phyloP scores from a whole-genome alignment of 73 alveolate genomes.

The Tetrahymena thermophila region DNA sequence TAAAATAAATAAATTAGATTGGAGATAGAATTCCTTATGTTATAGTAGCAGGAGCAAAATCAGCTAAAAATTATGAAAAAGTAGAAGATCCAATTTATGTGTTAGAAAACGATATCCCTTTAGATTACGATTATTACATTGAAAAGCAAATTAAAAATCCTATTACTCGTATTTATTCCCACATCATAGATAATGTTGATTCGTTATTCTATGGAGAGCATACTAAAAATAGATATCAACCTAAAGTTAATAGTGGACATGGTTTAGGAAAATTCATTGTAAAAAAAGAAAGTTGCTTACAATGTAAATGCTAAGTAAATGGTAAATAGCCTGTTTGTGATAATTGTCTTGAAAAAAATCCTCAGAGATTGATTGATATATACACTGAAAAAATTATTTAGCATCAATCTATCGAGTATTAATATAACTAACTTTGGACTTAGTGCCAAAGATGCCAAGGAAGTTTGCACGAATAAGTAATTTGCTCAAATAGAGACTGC shows the following conservation, averaged over 20 bases:
- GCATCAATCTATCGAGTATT: constrained; percentile 62
- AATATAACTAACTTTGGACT: constrained; percentile 93
- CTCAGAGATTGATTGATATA: constrained; percentile 53
- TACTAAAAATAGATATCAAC: constrained; percentile 87
- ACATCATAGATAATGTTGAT: constrained; percentile 79
- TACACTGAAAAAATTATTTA: constrained; percentile 77
- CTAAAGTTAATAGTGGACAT: constrained; percentile 66
- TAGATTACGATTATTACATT: constrained; percentile 95
- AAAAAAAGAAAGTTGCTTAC: constrained; percentile 75
- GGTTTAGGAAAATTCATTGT: constrained; percentile 80
- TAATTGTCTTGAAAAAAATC: constrained; percentile 58
- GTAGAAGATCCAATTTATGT: constrained; percentile 99
- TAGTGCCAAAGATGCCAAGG: constrained; percentile 99
- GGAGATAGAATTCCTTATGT: constrained; percentile 99
- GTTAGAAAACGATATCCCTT: constrained; percentile 92
- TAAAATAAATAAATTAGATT: neutral
- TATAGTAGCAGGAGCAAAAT: constrained; percentile 90
- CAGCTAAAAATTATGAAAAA: constrained; percentile 90
- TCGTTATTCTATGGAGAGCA: constrained; percentile 91
- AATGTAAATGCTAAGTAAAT: constrained; percentile 75
- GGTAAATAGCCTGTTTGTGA: constrained; percentile 80
- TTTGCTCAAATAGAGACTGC: constrained; percentile 96
- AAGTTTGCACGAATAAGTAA: constrained; percentile 75
- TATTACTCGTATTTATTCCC: constrained; percentile 87
- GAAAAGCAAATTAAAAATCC: constrained; percentile 97